These are phyloP conservation scores for Picochlorum sp. DNA, from an alignment of 139 green algal genomes.

Conservation along the genomic window DNA sequence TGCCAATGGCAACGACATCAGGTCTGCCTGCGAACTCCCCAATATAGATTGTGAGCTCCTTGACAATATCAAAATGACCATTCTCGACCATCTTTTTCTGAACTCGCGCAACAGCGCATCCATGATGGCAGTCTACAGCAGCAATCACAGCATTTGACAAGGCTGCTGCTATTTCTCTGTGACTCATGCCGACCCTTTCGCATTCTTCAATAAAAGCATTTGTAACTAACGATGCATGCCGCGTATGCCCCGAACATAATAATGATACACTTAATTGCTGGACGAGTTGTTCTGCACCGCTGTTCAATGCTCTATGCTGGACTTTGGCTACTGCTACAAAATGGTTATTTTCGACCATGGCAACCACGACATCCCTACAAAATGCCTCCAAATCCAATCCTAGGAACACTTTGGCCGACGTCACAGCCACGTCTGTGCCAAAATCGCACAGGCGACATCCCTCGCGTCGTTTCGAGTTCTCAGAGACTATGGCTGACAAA, in stretches of 20 bases:
- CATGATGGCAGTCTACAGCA: conserved; percentile 1
- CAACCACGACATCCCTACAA: background rate
- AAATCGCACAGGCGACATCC: too few species aligned
- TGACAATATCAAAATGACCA: background rate
- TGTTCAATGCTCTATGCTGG: background rate
- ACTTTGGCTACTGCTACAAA: background rate
- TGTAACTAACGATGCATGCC: background rate
- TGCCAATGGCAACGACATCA: conserved; percentile 3
- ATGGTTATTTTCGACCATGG: background rate
- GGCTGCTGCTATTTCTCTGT: background rate
- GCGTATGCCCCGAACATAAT: background rate
- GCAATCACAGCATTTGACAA: background rate
- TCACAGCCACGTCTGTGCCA: background rate
- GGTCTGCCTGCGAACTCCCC: background rate
- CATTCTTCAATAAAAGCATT: background rate
- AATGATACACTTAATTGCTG: background rate
- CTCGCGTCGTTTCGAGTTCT: too few species aligned
- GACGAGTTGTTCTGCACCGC: background rate
- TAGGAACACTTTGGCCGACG: background rate
- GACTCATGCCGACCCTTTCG: background rate
- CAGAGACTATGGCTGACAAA: too few species aligned
- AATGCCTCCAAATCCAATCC: conserved; percentile 1
- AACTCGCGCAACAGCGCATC: background rate
- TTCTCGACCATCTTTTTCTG: background rate
- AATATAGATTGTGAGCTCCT: background rate